Conservation (phyloP, 1,139 yeast genomes). For the Taphrina sp. region DNA sequence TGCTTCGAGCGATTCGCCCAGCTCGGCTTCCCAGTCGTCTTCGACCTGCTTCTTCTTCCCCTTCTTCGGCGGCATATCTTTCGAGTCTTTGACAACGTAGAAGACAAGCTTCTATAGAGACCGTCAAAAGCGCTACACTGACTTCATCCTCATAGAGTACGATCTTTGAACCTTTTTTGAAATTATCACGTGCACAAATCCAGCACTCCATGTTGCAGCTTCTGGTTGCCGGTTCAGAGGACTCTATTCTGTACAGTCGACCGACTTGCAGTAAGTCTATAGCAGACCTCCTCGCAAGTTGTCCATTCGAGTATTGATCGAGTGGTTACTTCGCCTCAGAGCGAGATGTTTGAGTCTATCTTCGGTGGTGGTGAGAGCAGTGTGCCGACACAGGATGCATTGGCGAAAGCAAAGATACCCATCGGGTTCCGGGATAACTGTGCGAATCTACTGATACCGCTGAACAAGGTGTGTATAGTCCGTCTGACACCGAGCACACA, state of each 20-base stretch:
- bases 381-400: constrained; percentile 54
- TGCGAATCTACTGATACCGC: constrained; percentile 69
- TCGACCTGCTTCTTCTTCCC: constrained; percentile 34
- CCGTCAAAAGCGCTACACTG: no score
- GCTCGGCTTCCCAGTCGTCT: constrained; percentile 35
- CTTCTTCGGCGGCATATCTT: constrained; percentile 34
- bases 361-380: constrained; percentile 1
- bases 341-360: constrained; percentile 18
- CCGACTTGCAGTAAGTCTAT: not conserved
- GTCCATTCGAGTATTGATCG: not conserved
- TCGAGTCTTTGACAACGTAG: no score
- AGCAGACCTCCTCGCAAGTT: not conserved
- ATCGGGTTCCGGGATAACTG: constrained; percentile 83
- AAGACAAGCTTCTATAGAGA: no score
- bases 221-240: no score
- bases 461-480: constrained; percentile 50
- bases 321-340: not conserved
- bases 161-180: not conserved
- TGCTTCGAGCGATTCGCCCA: constrained; percentile 33
- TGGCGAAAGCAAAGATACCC: constrained; percentile 78
- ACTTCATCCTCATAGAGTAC: no score
- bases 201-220: no score
- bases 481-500: not conserved
- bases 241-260: no score
- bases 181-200: not conserved